Evolutionary conservation across 192 early-diverging fungal species (phyloP).

Genomic region (Powellomyces hirtus): DNA sequence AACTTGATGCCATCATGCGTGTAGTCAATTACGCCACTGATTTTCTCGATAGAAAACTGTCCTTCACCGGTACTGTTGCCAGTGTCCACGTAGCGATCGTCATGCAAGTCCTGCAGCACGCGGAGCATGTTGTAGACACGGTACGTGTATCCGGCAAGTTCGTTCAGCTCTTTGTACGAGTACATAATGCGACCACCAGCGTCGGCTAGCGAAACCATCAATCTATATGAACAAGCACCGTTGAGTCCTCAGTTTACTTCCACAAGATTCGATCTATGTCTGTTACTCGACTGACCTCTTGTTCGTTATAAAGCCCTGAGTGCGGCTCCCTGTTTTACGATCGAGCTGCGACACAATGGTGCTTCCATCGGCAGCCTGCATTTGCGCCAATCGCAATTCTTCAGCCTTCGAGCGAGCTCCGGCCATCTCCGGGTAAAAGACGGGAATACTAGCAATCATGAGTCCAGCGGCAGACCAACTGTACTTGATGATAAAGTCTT

Average conservation of each 20-base stretch:
- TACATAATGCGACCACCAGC: conserved; percentile 95
- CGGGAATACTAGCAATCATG: conserved; percentile 78
- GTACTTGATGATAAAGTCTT: conserved; percentile 97
- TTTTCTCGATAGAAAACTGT: conserved; percentile 33
- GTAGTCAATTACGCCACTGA: conserved; percentile 16
- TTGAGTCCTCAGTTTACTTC: neutral
- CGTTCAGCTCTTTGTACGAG: conserved; percentile 92
- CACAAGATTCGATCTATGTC: neutral
- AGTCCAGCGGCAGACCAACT: conserved; percentile 91
- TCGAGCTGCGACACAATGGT: conserved; percentile 34
- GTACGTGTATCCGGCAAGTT: conserved; percentile 92
- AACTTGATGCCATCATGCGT: conserved; percentile 25
- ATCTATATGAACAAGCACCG: conserved; percentile 37
- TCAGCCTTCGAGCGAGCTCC: conserved; percentile 27
- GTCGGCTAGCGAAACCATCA: conserved; percentile 86
- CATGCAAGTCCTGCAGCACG: conserved; percentile 69
- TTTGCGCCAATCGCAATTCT: conserved; percentile 28
- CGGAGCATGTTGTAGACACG: conserved; percentile 86
- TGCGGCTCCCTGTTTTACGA: conserved; percentile 53
- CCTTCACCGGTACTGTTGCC: conserved; percentile 30
- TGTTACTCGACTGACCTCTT: conserved; percentile 43
- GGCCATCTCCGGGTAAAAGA: conserved; percentile 60
- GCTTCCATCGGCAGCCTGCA: conserved; percentile 44
- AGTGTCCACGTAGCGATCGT: conserved; percentile 57
- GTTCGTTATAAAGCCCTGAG: conserved; percentile 88